Base-by-base conservation (phyloP, 2,329 filamentous ascomycete genomes). In the Pyrenophora teres region DNA sequence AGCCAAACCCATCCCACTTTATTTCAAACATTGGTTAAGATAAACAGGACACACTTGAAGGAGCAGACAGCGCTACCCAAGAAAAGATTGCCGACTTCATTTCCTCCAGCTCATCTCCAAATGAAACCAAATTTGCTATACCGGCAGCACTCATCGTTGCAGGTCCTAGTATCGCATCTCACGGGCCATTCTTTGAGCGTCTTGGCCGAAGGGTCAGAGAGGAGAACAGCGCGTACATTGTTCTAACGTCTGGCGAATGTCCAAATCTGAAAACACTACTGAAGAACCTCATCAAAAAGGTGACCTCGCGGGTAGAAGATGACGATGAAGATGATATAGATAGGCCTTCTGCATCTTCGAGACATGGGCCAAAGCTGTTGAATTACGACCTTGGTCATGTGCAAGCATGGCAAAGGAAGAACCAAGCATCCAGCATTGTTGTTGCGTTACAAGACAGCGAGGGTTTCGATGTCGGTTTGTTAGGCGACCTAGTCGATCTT, bases 361-460 rank as follows among this genome's bases (percentile, higher is more conserved):
- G 63, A n/a, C 70, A 87, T 80, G 84, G 83, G 1, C 82, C 82
- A 30, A 86, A 83, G 69, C 83, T 89, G 52, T 80, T 93, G 2
- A 87, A 90, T 62, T 94, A 93, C 68, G 90, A 94, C 65, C 80
- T 94, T 13, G 87, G 89, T 62, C 84, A 88, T 19, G 73, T 94
- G 25, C 76, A 86, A 54, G 80, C 83, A 21, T 86, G 83, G 70
- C 78, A 86, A 12, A 79, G 78, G 52, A 75, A 78, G 7, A 80
- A 81, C 32, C 70, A 74, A 19, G 81, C 80, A 25, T 74, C 81
- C 35, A 84, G 85, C 60, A 81, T 93, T 8, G 81, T 90, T 44
- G 78, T 95, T 41, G 85, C 87, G 0, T 85, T 94, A 52, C 87
- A 92, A 69, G 90, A 94, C 65, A 91, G 88, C 56, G 90, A 94